Evolutionary conservation across 306 rosid species (phyloP), one percentile per base, ranked within the genome.

Genomic region (Corylus avellana): DNA sequence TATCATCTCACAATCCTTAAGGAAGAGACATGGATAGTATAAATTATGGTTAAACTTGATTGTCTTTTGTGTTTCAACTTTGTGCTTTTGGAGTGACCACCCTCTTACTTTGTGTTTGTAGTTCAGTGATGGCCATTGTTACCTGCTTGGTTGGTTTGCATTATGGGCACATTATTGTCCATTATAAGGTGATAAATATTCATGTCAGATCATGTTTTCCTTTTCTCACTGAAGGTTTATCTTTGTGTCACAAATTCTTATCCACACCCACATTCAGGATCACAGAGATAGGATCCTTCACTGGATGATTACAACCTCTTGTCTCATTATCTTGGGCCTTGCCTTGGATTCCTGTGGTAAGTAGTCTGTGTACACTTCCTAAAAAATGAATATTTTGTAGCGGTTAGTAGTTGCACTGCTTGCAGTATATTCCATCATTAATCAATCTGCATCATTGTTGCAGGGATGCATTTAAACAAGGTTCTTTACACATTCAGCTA

Each of bases 141-240:
- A 93, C 99, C 76, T 96, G 98, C 91, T 89, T 96, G 84, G 37
- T 96, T 80, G 99, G 99, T 74, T 78, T 96, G 90, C 98, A 96
- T 76, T 93, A 75, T 2, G 99, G 99, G 20, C 99, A 93, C 76
- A 88, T 96, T 48, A 90, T 96, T 78, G 85, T 91, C 79, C 99
- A 96, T 79, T 93, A 90, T 50, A 88, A 91, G 93, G 97, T 93
- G 75, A 87, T 11, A 37, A 20, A 46, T 4, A 20, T 54, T 75
- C 46, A 9, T 77, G 68, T 57, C 46, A 39, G 7, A 66, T 56
- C 22, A 27, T 70, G 35, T 70, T 55, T 59, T 29, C 20, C 46
- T n/a, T 10, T 63, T 11, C 22, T 1, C 1, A 63, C 59, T 53
- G 6, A 9, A 68, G 32, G n/a, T 62, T 59, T 37, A 4, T 20